Conservation (phyloP, 306 rosid species). For the Purshia tridentata region DNA sequence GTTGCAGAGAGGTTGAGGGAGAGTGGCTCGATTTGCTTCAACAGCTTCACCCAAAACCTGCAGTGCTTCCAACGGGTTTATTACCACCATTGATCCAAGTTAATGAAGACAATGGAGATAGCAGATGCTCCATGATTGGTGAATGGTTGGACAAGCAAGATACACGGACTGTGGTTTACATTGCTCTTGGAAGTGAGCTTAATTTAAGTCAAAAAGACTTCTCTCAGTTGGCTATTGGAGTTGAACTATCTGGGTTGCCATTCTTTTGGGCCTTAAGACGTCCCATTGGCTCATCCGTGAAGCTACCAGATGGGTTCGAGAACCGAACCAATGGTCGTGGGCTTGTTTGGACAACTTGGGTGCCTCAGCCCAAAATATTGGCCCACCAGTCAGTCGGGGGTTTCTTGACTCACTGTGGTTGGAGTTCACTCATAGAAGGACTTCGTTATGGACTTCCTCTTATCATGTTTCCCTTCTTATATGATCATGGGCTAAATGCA, state of each 20-base stretch:
- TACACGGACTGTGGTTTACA: conserved; percentile 43
- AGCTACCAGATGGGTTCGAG: conserved; percentile 50
- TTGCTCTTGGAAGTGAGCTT: conserved; percentile 50
- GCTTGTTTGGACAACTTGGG: conserved; percentile 47
- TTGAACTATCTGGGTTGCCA: conserved; percentile 44
- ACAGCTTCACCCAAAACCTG: too few relatives aligned
- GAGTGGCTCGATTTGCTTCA: too few relatives aligned
- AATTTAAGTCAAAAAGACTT: conserved; percentile 21
- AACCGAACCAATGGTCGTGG: conserved; percentile 43
- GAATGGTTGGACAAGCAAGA: conserved; percentile 23
- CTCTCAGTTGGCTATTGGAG: conserved; percentile 38
- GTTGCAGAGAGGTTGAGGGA: too few relatives aligned
- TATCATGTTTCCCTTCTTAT: conserved; percentile 19
- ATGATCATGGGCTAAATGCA: conserved; percentile 25
- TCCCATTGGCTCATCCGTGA: background rate
- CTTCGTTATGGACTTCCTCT: conserved; percentile 14
- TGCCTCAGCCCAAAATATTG: conserved; percentile 47
- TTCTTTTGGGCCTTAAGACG: conserved; percentile 54
- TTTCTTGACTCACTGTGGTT: conserved; percentile 54
- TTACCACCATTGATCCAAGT: too few relatives aligned
- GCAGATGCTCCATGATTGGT: background rate
- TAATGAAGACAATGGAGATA: too few relatives aligned
- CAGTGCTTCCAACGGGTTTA: too few relatives aligned
- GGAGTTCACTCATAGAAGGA: conserved; percentile 49
- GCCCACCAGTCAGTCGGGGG: conserved; percentile 52